Conservation (phyloP, 495 filamentous ascomycete genomes). For the Penicillium mononematosum region DNA sequence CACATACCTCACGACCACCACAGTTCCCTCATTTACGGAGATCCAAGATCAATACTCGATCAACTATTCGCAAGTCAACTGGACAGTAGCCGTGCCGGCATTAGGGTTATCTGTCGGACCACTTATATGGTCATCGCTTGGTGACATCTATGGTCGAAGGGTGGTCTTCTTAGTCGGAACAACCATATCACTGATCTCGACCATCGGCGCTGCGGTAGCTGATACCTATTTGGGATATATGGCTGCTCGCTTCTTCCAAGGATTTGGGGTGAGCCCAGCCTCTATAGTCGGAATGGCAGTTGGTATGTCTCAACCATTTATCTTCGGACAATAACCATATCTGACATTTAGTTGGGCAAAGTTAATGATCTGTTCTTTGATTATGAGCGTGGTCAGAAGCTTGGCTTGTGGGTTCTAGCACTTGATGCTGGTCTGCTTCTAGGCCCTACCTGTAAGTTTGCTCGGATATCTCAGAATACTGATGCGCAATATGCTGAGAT, state of each 20-base stretch:
- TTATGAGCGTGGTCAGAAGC: slow-evolving; percentile 58
- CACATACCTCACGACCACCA: slow-evolving; percentile 63
- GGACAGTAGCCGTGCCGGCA: slow-evolving; percentile 63
- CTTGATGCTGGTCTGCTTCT: slow-evolving; percentile 56
- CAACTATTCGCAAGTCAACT: slow-evolving; percentile 55
- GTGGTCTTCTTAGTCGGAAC: slow-evolving; percentile 56
- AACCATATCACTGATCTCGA: slow-evolving; percentile 51
- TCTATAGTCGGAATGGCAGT: slow-evolving; percentile 61
- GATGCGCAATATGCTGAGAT: neutral
- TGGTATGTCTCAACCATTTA: slow-evolving; percentile 27
- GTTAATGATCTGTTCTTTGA: slow-evolving; percentile 57
- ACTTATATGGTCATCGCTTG: slow-evolving; percentile 56
- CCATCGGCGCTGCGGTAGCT: slow-evolving; percentile 51
- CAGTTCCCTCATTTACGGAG: slow-evolving; percentile 56
- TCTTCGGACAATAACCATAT: neutral
- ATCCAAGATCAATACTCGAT: slow-evolving; percentile 52
- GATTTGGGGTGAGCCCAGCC: slow-evolving; percentile 58
- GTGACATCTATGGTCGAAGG: slow-evolving; percentile 59
- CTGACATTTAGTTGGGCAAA: slow-evolving; percentile 4
- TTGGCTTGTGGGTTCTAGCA: slow-evolving; percentile 63
- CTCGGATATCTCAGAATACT: neutral
- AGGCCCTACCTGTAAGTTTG: slow-evolving; percentile 46
- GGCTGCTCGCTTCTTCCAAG: slow-evolving; percentile 61
- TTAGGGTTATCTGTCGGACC: slow-evolving; percentile 59
- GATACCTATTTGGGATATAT: slow-evolving; percentile 52